Base-by-base conservation (phyloP, 352 stramenopile species). In the Heterotrichella gracilis region DNA sequence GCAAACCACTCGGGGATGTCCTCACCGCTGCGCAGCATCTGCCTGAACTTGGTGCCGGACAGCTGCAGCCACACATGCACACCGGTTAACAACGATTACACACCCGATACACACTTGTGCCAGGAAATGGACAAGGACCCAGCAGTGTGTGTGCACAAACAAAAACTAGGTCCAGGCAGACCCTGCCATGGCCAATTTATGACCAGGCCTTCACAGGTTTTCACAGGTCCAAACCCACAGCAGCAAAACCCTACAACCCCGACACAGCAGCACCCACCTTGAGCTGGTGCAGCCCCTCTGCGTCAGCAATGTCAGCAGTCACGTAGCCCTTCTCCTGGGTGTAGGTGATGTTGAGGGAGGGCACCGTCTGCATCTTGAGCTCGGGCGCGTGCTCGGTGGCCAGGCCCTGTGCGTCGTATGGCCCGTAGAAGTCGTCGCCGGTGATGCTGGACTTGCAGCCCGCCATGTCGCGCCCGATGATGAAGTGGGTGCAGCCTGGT, bases 401-500 rank as follows among this genome's bases (percentile, higher is more conserved):
- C 68, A 86, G 84, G 53, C 91, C 82, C 77, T 89, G 82, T 17
- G 76, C 83, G 71, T 92, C 85, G 76, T 92, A 92, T 23, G 85
- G 76, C 24, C 85, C 84, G 72, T 92, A 92, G 77, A 87, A 92
- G 73, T 92, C 85, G 23, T 91, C 82, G 25, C 83, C 84, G 67
- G 79, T 86, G 41, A 89, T 78, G 68, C 75, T 81, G 39, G 75
- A 83, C 76, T 91, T 91, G 71, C 77, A 87, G 75, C 85, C 85
- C 67, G 85, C 85, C 83, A 90, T 90, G 75, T 92, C 85, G 72
- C 85, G 76, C 73, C 85, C 85, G 71, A 92, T 85, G 73, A 92
- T 90, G 73, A 92, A 92, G 75, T 90, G 83, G n/a, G 84, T 89
- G 78, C 83, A 89, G 14, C n/a, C n/a, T n/a, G n/a, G n/a, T n/a